These are phyloP conservation scores for Pyropia haitanensis DNA, from an alignment of 23 red algal species.

Conservation along the genomic window DNA sequence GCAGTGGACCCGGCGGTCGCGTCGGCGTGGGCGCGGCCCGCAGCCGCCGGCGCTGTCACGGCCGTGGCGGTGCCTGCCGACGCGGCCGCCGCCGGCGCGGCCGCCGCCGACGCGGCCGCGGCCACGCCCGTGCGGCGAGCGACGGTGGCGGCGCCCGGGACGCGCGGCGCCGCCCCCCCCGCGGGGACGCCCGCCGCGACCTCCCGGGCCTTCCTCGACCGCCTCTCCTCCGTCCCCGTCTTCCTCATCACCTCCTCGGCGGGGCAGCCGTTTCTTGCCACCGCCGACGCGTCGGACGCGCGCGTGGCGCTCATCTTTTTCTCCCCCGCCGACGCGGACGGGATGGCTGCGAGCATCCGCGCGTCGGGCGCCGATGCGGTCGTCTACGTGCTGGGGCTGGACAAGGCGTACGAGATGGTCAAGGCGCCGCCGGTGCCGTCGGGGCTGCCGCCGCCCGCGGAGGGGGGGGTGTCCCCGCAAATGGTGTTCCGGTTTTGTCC, in stretches of 20 bases:
- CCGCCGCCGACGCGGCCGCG: too few species aligned
- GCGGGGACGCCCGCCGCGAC: too few species aligned
- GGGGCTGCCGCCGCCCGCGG: slow-evolving; percentile 52
- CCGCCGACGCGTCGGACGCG: slow-evolving; percentile 50
- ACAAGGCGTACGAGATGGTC: slow-evolving; percentile 99
- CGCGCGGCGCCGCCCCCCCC: too few species aligned
- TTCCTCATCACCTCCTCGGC: slow-evolving; percentile 90
- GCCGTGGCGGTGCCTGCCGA: too few species aligned
- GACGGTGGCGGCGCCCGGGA: too few species aligned
- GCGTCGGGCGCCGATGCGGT: slow-evolving; percentile 72
- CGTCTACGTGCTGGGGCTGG: slow-evolving; percentile 86
- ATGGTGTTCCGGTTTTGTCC: slow-evolving; percentile 98
- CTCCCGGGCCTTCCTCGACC: slow-evolving; percentile 14
- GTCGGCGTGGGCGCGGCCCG: too few species aligned
- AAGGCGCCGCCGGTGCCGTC: slow-evolving; percentile 69
- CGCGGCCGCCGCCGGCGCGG: too few species aligned
- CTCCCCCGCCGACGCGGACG: slow-evolving; percentile 65
- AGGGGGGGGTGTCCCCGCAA: slow-evolving; percentile 60
- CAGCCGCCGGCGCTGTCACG: too few species aligned
- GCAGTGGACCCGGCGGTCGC: too few species aligned
- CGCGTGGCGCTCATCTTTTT: slow-evolving; percentile 97
- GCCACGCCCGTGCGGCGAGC: too few species aligned
- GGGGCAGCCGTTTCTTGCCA: slow-evolving; percentile 93
- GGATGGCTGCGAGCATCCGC: slow-evolving; percentile 80
- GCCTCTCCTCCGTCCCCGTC: slow-evolving; percentile 83